Evolutionary conservation across 1,284 basidiomycete genomes (phyloP), one percentile per base, ranked within the genome.

Genomic region (Ganoderma resinaceum): DNA sequence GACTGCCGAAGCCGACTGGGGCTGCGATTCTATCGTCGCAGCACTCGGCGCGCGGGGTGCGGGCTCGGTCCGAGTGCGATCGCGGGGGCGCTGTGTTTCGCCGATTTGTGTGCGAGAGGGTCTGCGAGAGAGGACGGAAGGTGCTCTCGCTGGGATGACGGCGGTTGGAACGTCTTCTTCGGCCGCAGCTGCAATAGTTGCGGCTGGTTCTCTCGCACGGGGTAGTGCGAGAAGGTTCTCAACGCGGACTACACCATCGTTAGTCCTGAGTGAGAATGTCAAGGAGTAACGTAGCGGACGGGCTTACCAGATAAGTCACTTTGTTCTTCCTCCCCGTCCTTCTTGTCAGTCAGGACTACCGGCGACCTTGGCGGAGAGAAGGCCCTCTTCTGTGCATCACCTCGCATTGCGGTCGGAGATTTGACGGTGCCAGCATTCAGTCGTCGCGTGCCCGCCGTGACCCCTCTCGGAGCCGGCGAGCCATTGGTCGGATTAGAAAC

Each of bases 151-250:
- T 16, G 69, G 69, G 26, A 70, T 40, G 8, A 61, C 61, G 3
- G 59, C 29, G 18, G 66, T 43, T 9, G 63, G 62, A 2, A 60
- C 63, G 29, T 70, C 65, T 37, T 46, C 62, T 18, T 29, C 35
- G 2, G 18, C 37, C 2, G 26, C 23, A 4, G 14, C 57, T 2
- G 35, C 61, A 0, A 46, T 43, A 33, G 72, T 59, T 6, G 55
- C 26, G 20, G 61, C 46, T 60, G 72, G 72, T 42, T 74, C 75
- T 61, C 73, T 77, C 62, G 62, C 67, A 53, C 53, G 67, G 1
- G 73, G 73, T 1, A 76, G 60, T 8, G 63, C 69, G 8, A 78
- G 70, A n/a, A 78, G 63, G 46, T 72, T 72, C 62, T 78, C 76
- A 6, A 75, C 72, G 6, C 68, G 67, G 9, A 78, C 77, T 77